Conservation (phyloP, 768 basidiomycete genomes). For the Tephrocybe sp. region DNA sequence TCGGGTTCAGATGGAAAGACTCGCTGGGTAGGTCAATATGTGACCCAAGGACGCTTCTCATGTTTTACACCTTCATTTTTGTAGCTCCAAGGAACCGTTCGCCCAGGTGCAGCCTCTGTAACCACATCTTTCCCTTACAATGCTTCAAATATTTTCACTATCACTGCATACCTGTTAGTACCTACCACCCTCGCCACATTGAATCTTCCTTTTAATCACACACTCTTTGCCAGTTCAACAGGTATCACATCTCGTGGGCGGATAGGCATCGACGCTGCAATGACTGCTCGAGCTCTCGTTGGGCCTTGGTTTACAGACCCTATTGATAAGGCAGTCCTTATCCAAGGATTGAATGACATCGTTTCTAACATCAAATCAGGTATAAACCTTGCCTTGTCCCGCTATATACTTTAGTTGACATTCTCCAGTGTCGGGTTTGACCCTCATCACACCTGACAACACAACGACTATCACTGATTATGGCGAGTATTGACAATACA, state of each 20-base stretch:
- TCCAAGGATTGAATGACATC: constrained; percentile 50
- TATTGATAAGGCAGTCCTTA: constrained; percentile 49
- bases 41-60: background rate
- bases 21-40: constrained; percentile 38
- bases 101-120: constrained; percentile 55
- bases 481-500: constrained; percentile 31
- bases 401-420: background rate
- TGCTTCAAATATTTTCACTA: constrained; percentile 52
- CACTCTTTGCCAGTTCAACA: constrained; percentile 37
- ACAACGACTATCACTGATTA: constrained; percentile 53
- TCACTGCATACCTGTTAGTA: constrained; percentile 59
- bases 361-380: constrained; percentile 39
- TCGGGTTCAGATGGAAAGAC: constrained; percentile 42
- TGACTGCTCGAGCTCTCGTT: constrained; percentile 45
- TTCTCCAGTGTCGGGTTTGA: constrained; percentile 43
- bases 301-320: constrained; percentile 61
- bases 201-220: background rate
- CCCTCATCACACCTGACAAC: constrained; percentile 59
- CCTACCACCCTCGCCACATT: background rate
- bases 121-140: constrained; percentile 52
- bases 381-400: constrained; percentile 18
- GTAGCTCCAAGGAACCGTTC: constrained; percentile 61
- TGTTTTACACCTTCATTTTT: background rate
- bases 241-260: constrained; percentile 63
- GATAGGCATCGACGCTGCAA: constrained; percentile 52